Base-by-base conservation (phyloP, 2,329 filamentous ascomycete genomes). In the Apiospora kogelbergensis region DNA sequence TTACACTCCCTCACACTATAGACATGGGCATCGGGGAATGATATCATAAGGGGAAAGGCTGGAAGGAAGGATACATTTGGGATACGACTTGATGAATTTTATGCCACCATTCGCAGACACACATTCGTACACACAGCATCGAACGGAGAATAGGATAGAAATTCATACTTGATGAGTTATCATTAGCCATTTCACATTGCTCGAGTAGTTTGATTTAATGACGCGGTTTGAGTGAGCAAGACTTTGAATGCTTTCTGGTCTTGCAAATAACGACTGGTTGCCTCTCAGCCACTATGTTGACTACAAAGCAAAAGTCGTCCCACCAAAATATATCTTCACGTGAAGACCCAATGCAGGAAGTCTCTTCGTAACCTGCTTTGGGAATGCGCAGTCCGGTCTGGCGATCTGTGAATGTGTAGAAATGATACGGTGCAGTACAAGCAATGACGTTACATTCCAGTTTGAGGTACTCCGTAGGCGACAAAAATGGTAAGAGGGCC, bases 41-140 rank as follows among this genome's bases (percentile, higher is more conserved):
- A 60, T n/a, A 60, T 37, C 53, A 57, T 26, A 3, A 57, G 48
- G 26, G 17, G 17, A n/a, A 60, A 37, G 24, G 48, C 17, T 5
- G 48, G 15, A 57, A 33, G 48, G 26, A 57, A 30, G 24, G 6
- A 30, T 2, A 17, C 6, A 33, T 57, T 57, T 20, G 53, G 53
- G 53, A 60, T n/a, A 60, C 37, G 53, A 60, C 53, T 60, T 33
- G 30, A 60, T 37, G 53, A 60, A n/a, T 60, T 33, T 60, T 22
- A 33, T 33, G 26, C 53, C 53, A 60, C 53, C 4, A 4, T 1
- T 26, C 30, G 3, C 53, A 13, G 20, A 60, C 30, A 30, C 48
- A 53, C 15, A 15, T 7, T 20, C 42, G 20, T 20, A 33, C 26
- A 37, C 20, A 60, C 17, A 60, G 6, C 17, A 13, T 37, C 10